phyloP scores from a whole-genome alignment of 1,139 yeast species.

The Geotrichum restrictum region DNA sequence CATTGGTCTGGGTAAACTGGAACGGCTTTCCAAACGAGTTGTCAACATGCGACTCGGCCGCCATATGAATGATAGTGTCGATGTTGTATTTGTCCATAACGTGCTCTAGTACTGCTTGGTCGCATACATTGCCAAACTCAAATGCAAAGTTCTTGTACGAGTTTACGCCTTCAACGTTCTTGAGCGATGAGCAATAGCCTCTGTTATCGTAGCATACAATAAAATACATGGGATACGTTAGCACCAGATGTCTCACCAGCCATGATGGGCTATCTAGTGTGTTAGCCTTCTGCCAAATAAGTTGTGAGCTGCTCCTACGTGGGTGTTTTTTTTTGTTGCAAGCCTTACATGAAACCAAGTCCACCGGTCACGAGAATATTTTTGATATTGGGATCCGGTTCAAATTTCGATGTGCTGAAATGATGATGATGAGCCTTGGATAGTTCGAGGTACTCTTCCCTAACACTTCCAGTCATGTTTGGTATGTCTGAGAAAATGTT shows the following conservation, averaged over 20 bases:
- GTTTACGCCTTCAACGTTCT: slow-evolving; percentile 28
- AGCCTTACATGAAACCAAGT: slow-evolving; percentile 50
- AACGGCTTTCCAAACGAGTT: slow-evolving; percentile 48
- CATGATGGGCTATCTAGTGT: slow-evolving; percentile 43
- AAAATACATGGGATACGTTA: slow-evolving; percentile 41
- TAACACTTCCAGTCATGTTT: no score
- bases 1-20: slow-evolving; percentile 49
- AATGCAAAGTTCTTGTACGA: slow-evolving; percentile 35
- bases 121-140: slow-evolving; percentile 43
- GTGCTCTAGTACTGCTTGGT: slow-evolving; percentile 29
- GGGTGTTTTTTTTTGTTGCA: no score
- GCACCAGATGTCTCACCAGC: slow-evolving; percentile 44
- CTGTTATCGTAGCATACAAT: slow-evolving; percentile 51
- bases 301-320: background rate
- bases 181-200: slow-evolving; percentile 38
- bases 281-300: background rate
- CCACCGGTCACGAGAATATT: slow-evolving; percentile 53
- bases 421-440: background rate
- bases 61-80: slow-evolving; percentile 49
- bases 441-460: no score
- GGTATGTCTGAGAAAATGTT: no score
- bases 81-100: slow-evolving; percentile 33
- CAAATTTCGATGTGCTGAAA: slow-evolving; percentile 25
- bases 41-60: slow-evolving; percentile 60
- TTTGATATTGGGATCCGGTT: slow-evolving; percentile 26